Conservation (phyloP, 495 filamentous ascomycete species). For the Aspergillus kassunensis region DNA sequence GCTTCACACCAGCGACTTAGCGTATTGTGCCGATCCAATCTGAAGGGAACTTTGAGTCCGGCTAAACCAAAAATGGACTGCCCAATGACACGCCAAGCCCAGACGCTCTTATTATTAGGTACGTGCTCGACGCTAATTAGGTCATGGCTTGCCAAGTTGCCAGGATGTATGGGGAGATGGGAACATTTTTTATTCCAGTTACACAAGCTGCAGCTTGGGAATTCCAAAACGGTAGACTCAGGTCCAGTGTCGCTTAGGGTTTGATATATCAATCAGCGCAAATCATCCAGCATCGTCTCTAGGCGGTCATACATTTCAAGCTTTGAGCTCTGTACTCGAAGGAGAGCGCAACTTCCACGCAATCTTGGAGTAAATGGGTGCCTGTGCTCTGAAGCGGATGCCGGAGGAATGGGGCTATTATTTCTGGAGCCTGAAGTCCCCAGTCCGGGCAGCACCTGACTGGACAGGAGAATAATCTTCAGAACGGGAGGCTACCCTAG, state of each 20-base stretch:
- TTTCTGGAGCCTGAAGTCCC: background rate
- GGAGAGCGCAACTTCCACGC: background rate
- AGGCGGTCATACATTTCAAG: too few species aligned
- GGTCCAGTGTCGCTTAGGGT: background rate
- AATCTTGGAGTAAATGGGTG: constrained; percentile 6
- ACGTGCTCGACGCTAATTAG: background rate
- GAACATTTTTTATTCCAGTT: background rate
- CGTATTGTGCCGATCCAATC: background rate
- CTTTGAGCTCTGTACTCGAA: background rate
- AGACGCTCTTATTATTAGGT: constrained; percentile 6
- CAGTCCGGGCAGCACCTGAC: background rate
- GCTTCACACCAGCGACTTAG: constrained; percentile 8
- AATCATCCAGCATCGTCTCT: too few species aligned
- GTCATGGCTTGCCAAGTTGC: background rate
- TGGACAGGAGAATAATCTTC: constrained; percentile 8
- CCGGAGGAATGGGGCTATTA: background rate
- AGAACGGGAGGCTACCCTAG: constrained; percentile 3
- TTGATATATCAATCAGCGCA: background rate
- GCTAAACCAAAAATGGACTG: constrained; percentile 8
- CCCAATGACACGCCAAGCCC: constrained; percentile 4
- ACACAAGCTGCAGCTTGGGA: constrained; percentile 7
- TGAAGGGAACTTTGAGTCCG: background rate
- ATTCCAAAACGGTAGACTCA: background rate
- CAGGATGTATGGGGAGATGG: constrained; percentile 1
- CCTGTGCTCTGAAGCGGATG: background rate